These are phyloP conservation scores for Pseudevernia furfuracea DNA, from an alignment of 495 filamentous ascomycete genomes.

Conservation along the genomic window DNA sequence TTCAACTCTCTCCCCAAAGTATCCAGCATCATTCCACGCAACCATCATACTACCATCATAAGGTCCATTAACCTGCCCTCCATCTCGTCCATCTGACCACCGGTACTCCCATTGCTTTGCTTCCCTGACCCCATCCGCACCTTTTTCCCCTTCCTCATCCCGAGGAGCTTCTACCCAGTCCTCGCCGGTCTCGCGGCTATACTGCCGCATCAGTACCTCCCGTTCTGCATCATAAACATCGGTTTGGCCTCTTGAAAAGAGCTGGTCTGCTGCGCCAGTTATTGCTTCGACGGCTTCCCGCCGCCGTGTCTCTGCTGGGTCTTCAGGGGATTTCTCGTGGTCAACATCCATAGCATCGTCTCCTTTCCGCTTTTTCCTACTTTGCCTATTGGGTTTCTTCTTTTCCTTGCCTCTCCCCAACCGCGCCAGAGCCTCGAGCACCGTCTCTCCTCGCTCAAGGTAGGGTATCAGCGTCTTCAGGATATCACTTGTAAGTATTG, in stretches of 20 bases:
- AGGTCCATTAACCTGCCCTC: conserved; percentile 69
- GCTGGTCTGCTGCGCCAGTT: conserved; percentile 78
- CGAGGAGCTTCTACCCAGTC: conserved; percentile 66
- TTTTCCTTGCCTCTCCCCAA: conserved; percentile 63
- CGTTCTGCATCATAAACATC: conserved; percentile 87
- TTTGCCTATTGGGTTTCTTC: conserved; percentile 56
- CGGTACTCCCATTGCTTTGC: conserved; percentile 76
- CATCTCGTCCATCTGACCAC: conserved; percentile 85
- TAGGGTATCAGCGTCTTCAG: conserved; percentile 60
- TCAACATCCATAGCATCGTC: conserved; percentile 65
- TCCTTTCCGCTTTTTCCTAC: conserved; percentile 45
- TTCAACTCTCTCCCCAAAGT: conserved; percentile 90
- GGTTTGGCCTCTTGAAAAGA: conserved; percentile 69
- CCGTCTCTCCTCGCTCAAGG: conserved; percentile 78
- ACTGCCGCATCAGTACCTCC: conserved; percentile 78
- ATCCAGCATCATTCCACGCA: conserved; percentile 82
- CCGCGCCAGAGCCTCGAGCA: conserved; percentile 78
- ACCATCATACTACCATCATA: conserved; percentile 80
- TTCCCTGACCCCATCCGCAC: conserved; percentile 24
- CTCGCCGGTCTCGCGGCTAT: conserved; percentile 79
- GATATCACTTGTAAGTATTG: conserved; percentile 63
- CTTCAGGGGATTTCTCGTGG: conserved; percentile 42
- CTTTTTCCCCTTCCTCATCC: conserved; percentile 25
- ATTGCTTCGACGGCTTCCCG: conserved; percentile 70
- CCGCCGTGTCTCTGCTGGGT: conserved; percentile 61